Evolutionary conservation across 2,329 filamentous ascomycete species (phyloP).

Genomic region (Cadophora gregata): DNA sequence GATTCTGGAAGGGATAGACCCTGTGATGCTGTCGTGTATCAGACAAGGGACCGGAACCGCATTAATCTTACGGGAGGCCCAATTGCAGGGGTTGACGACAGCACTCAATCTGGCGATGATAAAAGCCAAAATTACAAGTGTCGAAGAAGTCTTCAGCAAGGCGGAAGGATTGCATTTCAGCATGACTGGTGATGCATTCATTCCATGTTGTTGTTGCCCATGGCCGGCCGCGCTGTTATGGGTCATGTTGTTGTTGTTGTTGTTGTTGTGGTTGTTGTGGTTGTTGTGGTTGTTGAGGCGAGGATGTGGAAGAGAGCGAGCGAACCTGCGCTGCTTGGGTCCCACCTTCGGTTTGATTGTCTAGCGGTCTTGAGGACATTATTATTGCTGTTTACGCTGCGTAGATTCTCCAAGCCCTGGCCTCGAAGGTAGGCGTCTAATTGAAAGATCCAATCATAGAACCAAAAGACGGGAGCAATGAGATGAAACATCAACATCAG

Average conservation of each 20-base stretch:
- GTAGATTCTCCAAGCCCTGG: too few relatives aligned
- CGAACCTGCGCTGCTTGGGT: too few relatives aligned
- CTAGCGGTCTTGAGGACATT: too few relatives aligned
- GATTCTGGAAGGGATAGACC: slow-evolving; percentile 30
- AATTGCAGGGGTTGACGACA: slow-evolving; percentile 30
- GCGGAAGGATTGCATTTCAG: not conserved
- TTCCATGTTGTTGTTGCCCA: not conserved
- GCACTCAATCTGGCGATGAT: slow-evolving; percentile 26
- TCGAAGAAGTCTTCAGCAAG: slow-evolving; percentile 2
- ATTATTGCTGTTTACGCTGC: too few relatives aligned
- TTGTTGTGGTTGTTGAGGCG: not conserved
- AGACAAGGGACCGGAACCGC: slow-evolving; percentile 28
- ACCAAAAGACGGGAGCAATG: too few relatives aligned
- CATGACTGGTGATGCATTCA: not conserved
- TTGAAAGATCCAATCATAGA: too few relatives aligned
- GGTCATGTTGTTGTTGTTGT: not conserved
- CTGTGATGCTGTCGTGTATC: slow-evolving; percentile 26
- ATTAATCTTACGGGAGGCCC: slow-evolving; percentile 36
- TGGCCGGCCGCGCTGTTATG: too few relatives aligned
- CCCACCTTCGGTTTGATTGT: too few relatives aligned
- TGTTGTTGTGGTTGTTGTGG: not conserved
- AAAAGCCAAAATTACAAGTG: slow-evolving; percentile 31
- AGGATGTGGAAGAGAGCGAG: not conserved
- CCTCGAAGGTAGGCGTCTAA: too few relatives aligned
- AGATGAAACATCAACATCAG: slow-evolving; percentile 11